Base-by-base conservation (phyloP, 163 green algal species). In the Scenedesmus sp. region DNA sequence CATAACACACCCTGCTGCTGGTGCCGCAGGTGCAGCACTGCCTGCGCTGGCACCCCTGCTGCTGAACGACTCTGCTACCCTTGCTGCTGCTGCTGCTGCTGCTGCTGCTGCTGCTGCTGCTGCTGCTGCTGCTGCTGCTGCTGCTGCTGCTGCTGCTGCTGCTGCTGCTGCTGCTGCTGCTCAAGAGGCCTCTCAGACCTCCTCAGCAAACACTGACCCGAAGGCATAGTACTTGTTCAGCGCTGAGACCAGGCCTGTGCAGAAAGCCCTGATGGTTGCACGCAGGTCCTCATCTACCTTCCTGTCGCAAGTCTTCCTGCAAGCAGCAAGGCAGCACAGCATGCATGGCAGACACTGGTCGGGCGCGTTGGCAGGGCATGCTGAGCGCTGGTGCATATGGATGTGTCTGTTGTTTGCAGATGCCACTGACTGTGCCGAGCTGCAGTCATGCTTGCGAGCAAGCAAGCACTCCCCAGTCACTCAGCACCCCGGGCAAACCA, bases 301-400 rank as follows among this genome's bases (percentile, higher is more conserved):
- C n/a, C 94, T 92, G 76, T 96, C 93, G 88, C 96, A 94, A n/a
- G 94, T 84, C 93, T 97, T 97, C 95, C 95, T 97, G 96, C 81
- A 66, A 20, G 52, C 84, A 85, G 90, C 73, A 76, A 16, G 57
- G 16, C 56, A 84, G 62, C 79, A 87, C 46, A 18, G 23, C 13
- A n/a, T n/a, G n/a, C n/a, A n/a, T n/a, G n/a, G n/a, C n/a, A n/a
- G n/a, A n/a, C n/a, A n/a, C n/a, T n/a, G n/a, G n/a, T n/a, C n/a
- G n/a, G n/a, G n/a, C n/a, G n/a, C n/a, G n/a, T n/a, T n/a, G n/a
- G n/a, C n/a, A n/a, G n/a, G n/a, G n/a, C n/a, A n/a, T n/a, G n/a
- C n/a, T n/a, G n/a, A n/a, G n/a, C n/a, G n/a, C n/a, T n/a, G n/a
- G n/a, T n/a, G n/a, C n/a, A n/a, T n/a, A n/a, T n/a, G n/a, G n/a